These are phyloP conservation scores for Metrosideros polymorpha DNA, from an alignment of 441 rosid species.

Conservation along the genomic window DNA sequence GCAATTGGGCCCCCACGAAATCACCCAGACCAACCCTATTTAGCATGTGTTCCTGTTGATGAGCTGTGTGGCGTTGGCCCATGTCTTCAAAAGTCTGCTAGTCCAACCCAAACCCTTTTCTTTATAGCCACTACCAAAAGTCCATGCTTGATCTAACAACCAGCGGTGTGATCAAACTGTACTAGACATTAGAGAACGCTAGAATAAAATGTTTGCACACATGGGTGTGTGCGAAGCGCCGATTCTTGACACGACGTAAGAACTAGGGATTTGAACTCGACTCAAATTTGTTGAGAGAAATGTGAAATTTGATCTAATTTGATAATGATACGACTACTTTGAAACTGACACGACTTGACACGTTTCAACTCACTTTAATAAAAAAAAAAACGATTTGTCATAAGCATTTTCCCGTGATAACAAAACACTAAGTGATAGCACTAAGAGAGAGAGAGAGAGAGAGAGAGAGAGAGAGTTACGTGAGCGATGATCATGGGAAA, in stretches of 20 bases:
- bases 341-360: neutral
- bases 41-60: neutral
- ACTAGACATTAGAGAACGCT: neutral
- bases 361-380: neutral
- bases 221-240: neutral
- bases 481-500: neutral
- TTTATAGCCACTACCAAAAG: neutral
- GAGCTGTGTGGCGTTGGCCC: neutral
- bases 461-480: neutral
- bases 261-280: rapidly evolving
- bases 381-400: neutral
- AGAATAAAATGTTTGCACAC: neutral
- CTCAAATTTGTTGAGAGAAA: neutral
- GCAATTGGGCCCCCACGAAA: neutral
- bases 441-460: neutral
- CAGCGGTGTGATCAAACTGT: neutral
- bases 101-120: neutral
- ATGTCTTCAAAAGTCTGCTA: neutral
- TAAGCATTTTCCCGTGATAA: rapidly evolving
- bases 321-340: rapidly evolving
- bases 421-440: neutral
- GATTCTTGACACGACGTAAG: neutral
- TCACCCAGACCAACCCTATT: neutral
- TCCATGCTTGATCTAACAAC: neutral
- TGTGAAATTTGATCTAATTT: neutral